Base-by-base conservation (phyloP, 495 filamentous ascomycete species). In the Schizothecium vesticola region DNA sequence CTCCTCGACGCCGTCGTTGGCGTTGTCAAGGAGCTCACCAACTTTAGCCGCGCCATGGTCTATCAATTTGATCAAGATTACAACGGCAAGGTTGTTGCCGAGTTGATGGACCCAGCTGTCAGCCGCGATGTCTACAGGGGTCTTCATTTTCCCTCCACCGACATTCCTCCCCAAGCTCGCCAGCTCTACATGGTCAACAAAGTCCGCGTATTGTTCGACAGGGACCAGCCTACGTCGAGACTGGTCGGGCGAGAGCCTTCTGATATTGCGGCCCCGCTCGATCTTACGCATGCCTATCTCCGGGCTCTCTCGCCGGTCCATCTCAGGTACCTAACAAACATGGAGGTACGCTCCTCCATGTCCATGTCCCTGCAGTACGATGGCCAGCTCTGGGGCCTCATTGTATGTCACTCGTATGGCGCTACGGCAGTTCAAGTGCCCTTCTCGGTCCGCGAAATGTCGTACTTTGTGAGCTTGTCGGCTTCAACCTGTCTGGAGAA, bases 391-490 rank as follows among this genome's bases (percentile, higher is more conserved):
- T 95, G 92, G 92, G 92, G 92, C 0, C 79, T 95, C 36, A 91
- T 95, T 55, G 85, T 90, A 1, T 95, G 90, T 65, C 92, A 96
- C 72, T 84, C 86, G 0, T 93, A 94, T 71, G 90, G 86, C 10
- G 72, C 82, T 0, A 80, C 83, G 11, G 90, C 90, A 4, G 93
- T 91, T 85, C 83, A 91, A 43, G 91, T 95, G 0, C 88, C 89
- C 0, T 95, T 95, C 71, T 90, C 91, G 0, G 87, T 93, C 24
- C 86, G 92, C 12, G 93, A 93, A 75, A 90, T 96, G 87, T 94
- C 90, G 70, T 84, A 90, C 28, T 79, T 94, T 28, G 83, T 96
- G 31, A 89, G 91, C 3, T 90, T 94, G 68, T 88, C 86, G 0
- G 89, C 91, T 3, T 92, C 91, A 5, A 81, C 88, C 56, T 94